These are phyloP conservation scores for Zygotorulaspora florentina DNA, from an alignment of 805 yeast species.

Conservation along the genomic window DNA sequence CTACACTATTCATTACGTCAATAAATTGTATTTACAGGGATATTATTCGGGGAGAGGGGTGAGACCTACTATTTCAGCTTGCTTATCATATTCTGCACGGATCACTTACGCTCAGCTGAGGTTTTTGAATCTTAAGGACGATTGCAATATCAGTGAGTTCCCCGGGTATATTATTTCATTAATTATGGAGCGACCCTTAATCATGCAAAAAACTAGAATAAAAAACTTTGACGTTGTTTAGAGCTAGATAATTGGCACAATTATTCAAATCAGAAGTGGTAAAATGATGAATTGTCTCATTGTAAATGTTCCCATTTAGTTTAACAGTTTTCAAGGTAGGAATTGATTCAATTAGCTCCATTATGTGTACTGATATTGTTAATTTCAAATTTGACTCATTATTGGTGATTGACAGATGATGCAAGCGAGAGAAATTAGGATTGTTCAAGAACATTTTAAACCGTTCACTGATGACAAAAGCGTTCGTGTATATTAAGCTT, in stretches of 20 bases:
- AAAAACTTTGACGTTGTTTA: conserved; percentile 34
- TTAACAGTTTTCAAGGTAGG: conserved; percentile 30
- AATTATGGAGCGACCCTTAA: neutral
- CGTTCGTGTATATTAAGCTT: conserved; percentile 28
- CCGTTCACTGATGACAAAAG: conserved; percentile 37
- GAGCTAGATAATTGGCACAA: conserved; percentile 26
- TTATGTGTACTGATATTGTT: conserved; percentile 33
- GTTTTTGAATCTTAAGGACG: neutral
- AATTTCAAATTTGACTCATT: conserved; percentile 26
- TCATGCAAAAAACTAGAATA: conserved; percentile 33
- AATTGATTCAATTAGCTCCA: conserved; percentile 33
- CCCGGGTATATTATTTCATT: neutral
- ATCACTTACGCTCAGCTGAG: too few relatives aligned
- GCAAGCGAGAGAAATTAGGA: conserved; percentile 27
- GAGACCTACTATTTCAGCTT: too few relatives aligned
- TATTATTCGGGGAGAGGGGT: too few relatives aligned
- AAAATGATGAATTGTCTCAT: conserved; percentile 33
- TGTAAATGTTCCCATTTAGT: conserved; percentile 34
- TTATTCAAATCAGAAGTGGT: conserved; percentile 29
- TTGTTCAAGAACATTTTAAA: conserved; percentile 31
- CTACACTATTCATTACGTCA: too few relatives aligned
- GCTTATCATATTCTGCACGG: too few relatives aligned
- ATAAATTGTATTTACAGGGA: too few relatives aligned
- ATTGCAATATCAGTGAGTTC: neutral
- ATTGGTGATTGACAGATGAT: conserved; percentile 30